These are phyloP conservation scores for Colletotrichum caudatum DNA, from an alignment of 2,329 filamentous ascomycete genomes.

Conservation along the genomic window DNA sequence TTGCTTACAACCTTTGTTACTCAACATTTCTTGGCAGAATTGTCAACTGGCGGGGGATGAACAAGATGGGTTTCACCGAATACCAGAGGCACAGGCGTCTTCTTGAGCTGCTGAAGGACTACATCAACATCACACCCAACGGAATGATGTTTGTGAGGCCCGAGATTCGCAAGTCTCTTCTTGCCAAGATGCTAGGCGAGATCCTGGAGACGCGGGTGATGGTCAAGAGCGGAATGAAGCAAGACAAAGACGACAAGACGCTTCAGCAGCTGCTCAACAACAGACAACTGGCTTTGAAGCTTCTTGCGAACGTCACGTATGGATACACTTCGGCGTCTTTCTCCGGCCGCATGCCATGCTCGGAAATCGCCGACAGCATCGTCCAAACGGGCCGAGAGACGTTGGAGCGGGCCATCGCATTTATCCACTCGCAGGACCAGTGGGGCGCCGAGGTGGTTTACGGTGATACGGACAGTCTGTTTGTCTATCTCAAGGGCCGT, in stretches of 20 bases:
- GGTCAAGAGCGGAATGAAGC: conserved; percentile 98
- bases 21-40: conserved; percentile 94
- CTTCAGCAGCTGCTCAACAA: conserved; percentile 92
- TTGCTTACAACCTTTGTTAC: conserved; percentile 99
- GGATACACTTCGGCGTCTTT: conserved; percentile 98
- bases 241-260: conserved; percentile 87
- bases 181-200: conserved; percentile 97
- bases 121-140: conserved; percentile 94
- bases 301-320: conserved; percentile 99
- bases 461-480: conserved; percentile 96
- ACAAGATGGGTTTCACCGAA: conserved; percentile 94
- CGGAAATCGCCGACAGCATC: conserved; percentile 97
- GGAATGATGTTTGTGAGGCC: conserved; percentile 95
- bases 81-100: conserved; percentile 83
- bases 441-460: conserved; percentile 99
- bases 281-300: conserved; percentile 90
- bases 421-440: conserved; percentile 86
- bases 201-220: conserved; percentile 96
- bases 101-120: conserved; percentile 81
- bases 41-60: conserved; percentile 86
- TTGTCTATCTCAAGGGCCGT: conserved; percentile 88
- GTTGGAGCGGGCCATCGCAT: conserved; percentile 89
- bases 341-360: conserved; percentile 96
- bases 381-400: conserved; percentile 97
- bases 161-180: conserved; percentile 85